phyloP scores from a whole-genome alignment of 768 basidiomycete species.

The Tylopilus plumbeoviolaceoides region DNA sequence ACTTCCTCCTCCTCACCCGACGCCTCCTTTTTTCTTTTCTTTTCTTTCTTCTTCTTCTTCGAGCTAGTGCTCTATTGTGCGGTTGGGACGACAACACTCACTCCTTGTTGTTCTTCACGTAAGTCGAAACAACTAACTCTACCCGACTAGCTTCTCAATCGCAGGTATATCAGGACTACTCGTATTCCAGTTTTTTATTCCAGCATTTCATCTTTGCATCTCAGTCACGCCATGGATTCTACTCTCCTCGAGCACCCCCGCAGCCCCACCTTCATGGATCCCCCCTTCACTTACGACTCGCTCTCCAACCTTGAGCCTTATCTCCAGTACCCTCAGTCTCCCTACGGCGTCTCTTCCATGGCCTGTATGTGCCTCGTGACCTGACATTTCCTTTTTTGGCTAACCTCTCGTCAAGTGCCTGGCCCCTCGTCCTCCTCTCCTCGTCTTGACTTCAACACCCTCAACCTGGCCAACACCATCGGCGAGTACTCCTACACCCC shows the following conservation, averaged over 20 bases:
- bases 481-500: conserved; percentile 59
- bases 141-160: not conserved
- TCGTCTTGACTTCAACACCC: conserved; percentile 57
- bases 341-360: conserved; percentile 57
- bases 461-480: conserved; percentile 54
- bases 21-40: conserved; percentile 33
- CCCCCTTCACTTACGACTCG: conserved; percentile 44
- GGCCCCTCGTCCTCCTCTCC: conserved; percentile 50
- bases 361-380: conserved; percentile 41
- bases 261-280: conserved; percentile 49
- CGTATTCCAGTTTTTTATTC: conserved; percentile 32
- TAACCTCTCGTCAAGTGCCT: conserved; percentile 40
- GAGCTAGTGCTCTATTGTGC: conserved; percentile 34
- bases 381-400: not conserved
- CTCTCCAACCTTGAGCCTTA: conserved; percentile 48
- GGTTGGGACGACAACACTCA: conserved; percentile 29
- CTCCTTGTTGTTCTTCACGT: conserved; percentile 33
- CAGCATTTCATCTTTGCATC: conserved; percentile 37
- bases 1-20: conserved; percentile 36
- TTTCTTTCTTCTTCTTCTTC: conserved; percentile 19
- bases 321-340: conserved; percentile 66
- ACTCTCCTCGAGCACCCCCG: conserved; percentile 49
- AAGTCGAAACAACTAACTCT: conserved; percentile 12
- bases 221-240: conserved; percentile 39
- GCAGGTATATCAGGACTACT: conserved; percentile 23